Conservation (phyloP, 768 basidiomycete species). For the Lactarius sanguifluus region DNA sequence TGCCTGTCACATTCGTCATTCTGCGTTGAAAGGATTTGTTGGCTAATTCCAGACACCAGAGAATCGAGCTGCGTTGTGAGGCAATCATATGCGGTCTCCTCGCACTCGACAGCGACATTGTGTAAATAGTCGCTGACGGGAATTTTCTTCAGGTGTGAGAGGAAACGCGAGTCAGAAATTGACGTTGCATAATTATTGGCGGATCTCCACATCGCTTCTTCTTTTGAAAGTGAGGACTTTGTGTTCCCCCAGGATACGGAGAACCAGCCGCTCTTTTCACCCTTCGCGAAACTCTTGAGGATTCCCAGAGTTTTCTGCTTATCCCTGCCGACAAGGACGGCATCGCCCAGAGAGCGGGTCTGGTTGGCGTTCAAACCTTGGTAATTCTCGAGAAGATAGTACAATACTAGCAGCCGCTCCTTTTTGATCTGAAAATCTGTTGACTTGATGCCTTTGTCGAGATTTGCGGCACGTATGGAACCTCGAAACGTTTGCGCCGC, state of each 20-base stretch:
- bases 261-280: background rate
- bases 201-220: conserved; percentile 11
- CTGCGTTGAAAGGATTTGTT: conserved; percentile 18
- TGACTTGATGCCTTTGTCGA: conserved; percentile 4
- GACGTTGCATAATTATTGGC: conserved; percentile 3
- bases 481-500: background rate
- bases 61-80: conserved; percentile 12
- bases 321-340: conserved; percentile 1
- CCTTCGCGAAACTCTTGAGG: background rate
- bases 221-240: background rate
- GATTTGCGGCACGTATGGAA: conserved; percentile 3
- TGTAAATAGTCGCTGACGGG: background rate
- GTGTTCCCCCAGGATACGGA: background rate
- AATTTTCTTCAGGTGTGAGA: background rate
- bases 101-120: background rate
- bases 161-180: conserved; percentile 21
- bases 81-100: conserved; percentile 9
- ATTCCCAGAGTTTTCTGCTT: background rate
- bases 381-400: conserved; percentile 8
- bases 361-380: background rate
- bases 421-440: conserved; percentile 10
- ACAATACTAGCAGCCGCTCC: conserved; percentile 6
- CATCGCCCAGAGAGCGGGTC: background rate
- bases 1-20: conserved; percentile 14
- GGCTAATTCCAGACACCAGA: conserved; percentile 1